Evolutionary conservation across 2,329 filamentous ascomycete species (phyloP).

Genomic region (Calycina marina): DNA sequence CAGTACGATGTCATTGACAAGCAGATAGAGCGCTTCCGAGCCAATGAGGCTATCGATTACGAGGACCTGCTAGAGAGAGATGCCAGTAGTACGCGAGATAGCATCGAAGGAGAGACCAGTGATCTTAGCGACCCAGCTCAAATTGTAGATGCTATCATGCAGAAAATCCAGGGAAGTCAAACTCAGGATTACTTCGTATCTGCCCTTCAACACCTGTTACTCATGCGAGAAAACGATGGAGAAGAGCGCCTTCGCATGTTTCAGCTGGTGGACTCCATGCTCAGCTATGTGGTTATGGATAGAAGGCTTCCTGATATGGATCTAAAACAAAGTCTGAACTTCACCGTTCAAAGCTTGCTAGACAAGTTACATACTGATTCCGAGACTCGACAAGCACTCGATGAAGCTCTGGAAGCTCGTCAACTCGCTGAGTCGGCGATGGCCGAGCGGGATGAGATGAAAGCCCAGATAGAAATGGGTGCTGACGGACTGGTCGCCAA

Average conservation of each 20-base stretch:
- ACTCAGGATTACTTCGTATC: conserved; percentile 94
- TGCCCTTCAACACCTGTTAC: conserved; percentile 82
- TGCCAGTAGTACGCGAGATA: conserved; percentile 80
- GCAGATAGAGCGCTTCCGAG: conserved; percentile 85
- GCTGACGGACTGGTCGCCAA: conserved; percentile 89
- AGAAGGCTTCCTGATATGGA: conserved; percentile 91
- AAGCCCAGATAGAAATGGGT: conserved; percentile 72
- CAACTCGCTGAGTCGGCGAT: conserved; percentile 93
- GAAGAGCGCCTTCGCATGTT: conserved; percentile 93
- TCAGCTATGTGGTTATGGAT: conserved; percentile 98
- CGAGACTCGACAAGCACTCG: conserved; percentile 79
- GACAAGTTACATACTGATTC: conserved; percentile 95
- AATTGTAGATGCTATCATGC: conserved; percentile 86
- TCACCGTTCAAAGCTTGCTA: conserved; percentile 86
- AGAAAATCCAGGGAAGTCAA: conserved; percentile 66
- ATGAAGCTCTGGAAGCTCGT: conserved; percentile 79
- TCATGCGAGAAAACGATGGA: conserved; percentile 81
- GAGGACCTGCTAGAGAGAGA: conserved; percentile 92
- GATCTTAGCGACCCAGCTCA: conserved; percentile 87
- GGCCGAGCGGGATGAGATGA: conserved; percentile 92
- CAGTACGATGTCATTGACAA: conserved; percentile 98
- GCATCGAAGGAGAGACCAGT: conserved; percentile 50
- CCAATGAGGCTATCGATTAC: conserved; percentile 95
- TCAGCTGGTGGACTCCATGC: conserved; percentile 95
- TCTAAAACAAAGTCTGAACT: conserved; percentile 92